Evolutionary conservation across 768 basidiomycete genomes (phyloP), one percentile per base, ranked within the genome.

Genomic region (Boletus subcaerulescens): DNA sequence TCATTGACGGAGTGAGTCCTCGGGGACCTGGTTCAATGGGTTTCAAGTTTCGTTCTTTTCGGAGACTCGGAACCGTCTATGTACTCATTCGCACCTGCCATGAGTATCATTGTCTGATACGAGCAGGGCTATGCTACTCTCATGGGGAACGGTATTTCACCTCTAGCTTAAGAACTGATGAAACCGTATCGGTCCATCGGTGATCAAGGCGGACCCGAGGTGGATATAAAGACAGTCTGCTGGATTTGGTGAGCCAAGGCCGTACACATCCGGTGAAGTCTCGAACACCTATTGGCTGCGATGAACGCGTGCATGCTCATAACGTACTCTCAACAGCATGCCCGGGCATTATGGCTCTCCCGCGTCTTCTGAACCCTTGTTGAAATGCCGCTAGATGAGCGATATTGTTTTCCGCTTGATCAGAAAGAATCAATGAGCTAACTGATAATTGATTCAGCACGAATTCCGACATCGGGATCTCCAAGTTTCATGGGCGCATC

Each of bases 401-500:
- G 18, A 24, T 43, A 32, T 52, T 43, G 12, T 50, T 31, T 33
- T 33, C 40, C 39, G 31, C 8, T 41, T 3, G 48, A 41, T 33
- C 33, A 26, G 36, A 45, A 45, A 8, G 13, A 20, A 43, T 15
- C 24, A n/a, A 46, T 31, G 24, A 14, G 47, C 39, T 45, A 13
- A 39, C 15, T 9, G 40, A 44, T 35, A 20, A 31, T 43, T 35
- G 55, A 57, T 54, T 18, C 11, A 22, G 35, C 38, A 44, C 26
- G 22, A 17, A 39, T 55, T 43, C 26, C 43, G 53, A 48, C 45
- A 44, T 32, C 26, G 22, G 13, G 12, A 51, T 53, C 24, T 33
- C 22, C 29, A n/a, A 18, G 47, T 51, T 39, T 51, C 29, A 32
- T 62, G 64, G 52, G 51, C 60, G 52, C 50, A 45, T 36, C 42